These are phyloP conservation scores for Ulvella scutata DNA, from an alignment of 139 green algal genomes.

Conservation along the genomic window DNA sequence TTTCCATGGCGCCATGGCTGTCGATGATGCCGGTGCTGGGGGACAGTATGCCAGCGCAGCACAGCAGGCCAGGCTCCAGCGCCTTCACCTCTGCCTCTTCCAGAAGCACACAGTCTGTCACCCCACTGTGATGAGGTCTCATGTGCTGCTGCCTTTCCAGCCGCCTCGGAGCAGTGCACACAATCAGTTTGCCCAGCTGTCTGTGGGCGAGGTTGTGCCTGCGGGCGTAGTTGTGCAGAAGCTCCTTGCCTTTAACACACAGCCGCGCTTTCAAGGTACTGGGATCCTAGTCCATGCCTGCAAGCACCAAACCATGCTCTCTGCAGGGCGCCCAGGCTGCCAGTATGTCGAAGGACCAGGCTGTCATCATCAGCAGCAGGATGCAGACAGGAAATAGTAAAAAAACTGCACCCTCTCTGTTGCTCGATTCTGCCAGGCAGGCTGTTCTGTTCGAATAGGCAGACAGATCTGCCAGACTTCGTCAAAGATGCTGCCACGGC, in stretches of 20 bases:
- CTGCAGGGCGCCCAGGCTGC: not conserved
- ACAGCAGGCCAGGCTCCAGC: slow-evolving; percentile 50
- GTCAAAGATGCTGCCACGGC: slow-evolving; percentile 43
- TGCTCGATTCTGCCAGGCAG: slow-evolving; percentile 43
- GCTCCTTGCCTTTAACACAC: slow-evolving; percentile 52
- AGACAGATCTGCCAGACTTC: slow-evolving; percentile 24
- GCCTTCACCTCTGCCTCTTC: slow-evolving; percentile 13
- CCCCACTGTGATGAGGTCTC: slow-evolving; percentile 32
- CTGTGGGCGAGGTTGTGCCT: slow-evolving; percentile 28
- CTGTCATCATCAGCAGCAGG: not conserved
- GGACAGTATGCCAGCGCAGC: slow-evolving; percentile 49
- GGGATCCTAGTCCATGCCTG: slow-evolving; percentile 69
- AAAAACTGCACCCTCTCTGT: slow-evolving; percentile 19
- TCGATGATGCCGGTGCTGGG: slow-evolving; percentile 68
- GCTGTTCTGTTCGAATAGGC: slow-evolving; percentile 45
- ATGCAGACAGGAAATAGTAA: not conserved
- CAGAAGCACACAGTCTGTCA: slow-evolving; percentile 48
- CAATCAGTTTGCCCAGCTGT: slow-evolving; percentile 59
- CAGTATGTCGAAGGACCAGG: not conserved
- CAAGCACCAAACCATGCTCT: not conserved
- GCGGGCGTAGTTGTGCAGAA: slow-evolving; percentile 50
- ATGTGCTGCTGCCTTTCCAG: slow-evolving; percentile 9
- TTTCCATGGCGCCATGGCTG: slow-evolving; percentile 55
- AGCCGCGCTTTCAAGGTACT: slow-evolving; percentile 57
- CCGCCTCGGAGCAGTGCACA: slow-evolving; percentile 20